Conservation (phyloP, 371 early-diverging fungal genomes). For the Saksenaea vasiformis region DNA sequence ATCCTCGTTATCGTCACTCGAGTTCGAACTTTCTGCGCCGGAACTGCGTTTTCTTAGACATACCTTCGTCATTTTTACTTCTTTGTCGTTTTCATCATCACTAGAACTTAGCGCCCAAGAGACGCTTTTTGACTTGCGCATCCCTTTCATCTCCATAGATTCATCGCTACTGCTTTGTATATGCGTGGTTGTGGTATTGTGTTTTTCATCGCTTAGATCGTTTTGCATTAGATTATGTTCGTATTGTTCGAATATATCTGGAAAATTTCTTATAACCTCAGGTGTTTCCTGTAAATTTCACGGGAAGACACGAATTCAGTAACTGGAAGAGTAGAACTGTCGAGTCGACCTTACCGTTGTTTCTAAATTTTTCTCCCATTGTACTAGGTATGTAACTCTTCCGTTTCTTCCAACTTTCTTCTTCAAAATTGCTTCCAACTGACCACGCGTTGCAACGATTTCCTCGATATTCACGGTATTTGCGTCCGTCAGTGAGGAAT, state of each 20-base stretch:
- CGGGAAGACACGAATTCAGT: not conserved
- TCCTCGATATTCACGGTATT: not conserved
- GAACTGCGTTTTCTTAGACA: too few species aligned
- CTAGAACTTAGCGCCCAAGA: not conserved
- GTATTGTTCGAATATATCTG: not conserved
- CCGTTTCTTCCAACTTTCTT: not conserved
- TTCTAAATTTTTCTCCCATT: slow-evolving; percentile 8
- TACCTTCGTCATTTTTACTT: not conserved
- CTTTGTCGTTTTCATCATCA: not conserved
- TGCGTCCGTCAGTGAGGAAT: not conserved
- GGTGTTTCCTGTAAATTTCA: not conserved
- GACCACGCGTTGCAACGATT: not conserved
- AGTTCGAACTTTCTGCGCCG: too few species aligned
- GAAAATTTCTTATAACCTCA: not conserved
- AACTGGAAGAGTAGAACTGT: not conserved
- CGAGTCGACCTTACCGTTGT: not conserved
- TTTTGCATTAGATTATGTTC: not conserved
- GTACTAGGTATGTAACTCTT: slow-evolving; percentile 5
- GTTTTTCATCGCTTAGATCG: not conserved
- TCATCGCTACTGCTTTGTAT: not conserved
- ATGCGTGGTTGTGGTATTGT: not conserved
- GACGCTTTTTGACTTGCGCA: not conserved
- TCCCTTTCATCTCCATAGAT: not conserved
- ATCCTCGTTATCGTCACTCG: not conserved
- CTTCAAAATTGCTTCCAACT: not conserved